Evolutionary conservation across 2,329 filamentous ascomycete species (phyloP), one percentile per base, ranked within the genome.

Genomic region (Tolypocladium paradoxum): DNA sequence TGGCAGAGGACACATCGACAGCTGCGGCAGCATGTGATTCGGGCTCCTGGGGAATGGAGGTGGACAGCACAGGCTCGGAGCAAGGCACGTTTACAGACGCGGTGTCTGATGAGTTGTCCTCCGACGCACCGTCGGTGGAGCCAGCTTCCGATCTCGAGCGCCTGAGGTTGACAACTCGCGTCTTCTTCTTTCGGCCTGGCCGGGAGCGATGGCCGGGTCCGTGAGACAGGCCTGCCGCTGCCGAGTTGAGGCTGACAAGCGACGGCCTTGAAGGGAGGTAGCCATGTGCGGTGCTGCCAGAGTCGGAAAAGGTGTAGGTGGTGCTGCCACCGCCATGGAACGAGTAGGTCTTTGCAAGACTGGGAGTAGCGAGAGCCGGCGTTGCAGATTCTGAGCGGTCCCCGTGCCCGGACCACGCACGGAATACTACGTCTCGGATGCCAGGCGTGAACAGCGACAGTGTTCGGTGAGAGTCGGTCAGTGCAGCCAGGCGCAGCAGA

Each of bases 381-480:
- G 71, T 76, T 67, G 77, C 65, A 53, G 74, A 64, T 54, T 93
- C 88, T 45, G 76, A 76, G 54, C 83, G 77, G 56, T 96, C 90
- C 50, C 81, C 78, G 36, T 85, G 82, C 40, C 87, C 87, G 18
- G 92, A 88, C 89, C 91, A 96, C 34, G 92, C 93, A 55, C 93
- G 82, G 68, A 95, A 96, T 29, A 97, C 86, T 4, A 89, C 88
- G 68, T 97, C 90, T 51, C 83, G 77, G 54, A 97, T 92, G n/a
- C 86, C 83, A 0, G 92, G 90, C 1, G 92, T 96, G 65, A 95
- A 95, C 0, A 97, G 75, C 5, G 91, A 95, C 35, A 97, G 73
- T 0, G 93, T 97, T 48, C 88, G 84, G 62, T 97, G 90, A 2
- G 90, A 95, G 63, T 95, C 87, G 4, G 83, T 90, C 54, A 99